These are phyloP conservation scores for Neofusicoccum parvum DNA, from an alignment of 2,329 filamentous ascomycete species.

Conservation along the genomic window DNA sequence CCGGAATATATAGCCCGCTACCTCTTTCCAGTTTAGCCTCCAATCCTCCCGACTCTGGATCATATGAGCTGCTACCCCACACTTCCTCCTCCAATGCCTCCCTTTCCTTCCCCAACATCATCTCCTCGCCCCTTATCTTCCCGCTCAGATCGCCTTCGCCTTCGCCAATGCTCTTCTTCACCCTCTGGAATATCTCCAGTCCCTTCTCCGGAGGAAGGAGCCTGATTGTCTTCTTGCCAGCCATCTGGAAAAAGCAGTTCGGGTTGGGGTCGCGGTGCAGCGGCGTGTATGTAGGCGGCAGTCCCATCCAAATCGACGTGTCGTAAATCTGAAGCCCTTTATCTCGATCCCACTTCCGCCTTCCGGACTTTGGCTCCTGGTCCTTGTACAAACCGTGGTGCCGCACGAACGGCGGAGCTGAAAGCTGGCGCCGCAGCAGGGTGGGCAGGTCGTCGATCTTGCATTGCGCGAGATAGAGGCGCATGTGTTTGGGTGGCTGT, in stretches of 20 bases:
- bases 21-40: constrained; percentile 59
- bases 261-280: constrained; percentile 92
- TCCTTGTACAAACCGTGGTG: constrained; percentile 42
- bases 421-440: constrained; percentile 66
- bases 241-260: constrained; percentile 86
- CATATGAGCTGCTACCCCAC: constrained; percentile 57
- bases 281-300: constrained; percentile 84
- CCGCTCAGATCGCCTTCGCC: constrained; percentile 33
- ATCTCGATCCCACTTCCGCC: constrained; percentile 61
- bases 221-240: constrained; percentile 71
- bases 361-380: constrained; percentile 5
- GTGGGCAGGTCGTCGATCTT: constrained; percentile 69
- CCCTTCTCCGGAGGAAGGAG: constrained; percentile 69
- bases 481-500: constrained; percentile 33
- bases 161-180: constrained; percentile 26
- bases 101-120: constrained; percentile 84
- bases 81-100: constrained; percentile 66
- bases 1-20: constrained; percentile 77
- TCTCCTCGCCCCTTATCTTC: constrained; percentile 74
- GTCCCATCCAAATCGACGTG: constrained; percentile 85
- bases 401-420: constrained; percentile 56
- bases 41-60: constrained; percentile 27
- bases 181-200: constrained; percentile 61
- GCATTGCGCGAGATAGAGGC: constrained; percentile 86
- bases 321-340: constrained; percentile 69